phyloP scores from a whole-genome alignment of 257 asterid genomes.

The Anisodus acutangulus region DNA sequence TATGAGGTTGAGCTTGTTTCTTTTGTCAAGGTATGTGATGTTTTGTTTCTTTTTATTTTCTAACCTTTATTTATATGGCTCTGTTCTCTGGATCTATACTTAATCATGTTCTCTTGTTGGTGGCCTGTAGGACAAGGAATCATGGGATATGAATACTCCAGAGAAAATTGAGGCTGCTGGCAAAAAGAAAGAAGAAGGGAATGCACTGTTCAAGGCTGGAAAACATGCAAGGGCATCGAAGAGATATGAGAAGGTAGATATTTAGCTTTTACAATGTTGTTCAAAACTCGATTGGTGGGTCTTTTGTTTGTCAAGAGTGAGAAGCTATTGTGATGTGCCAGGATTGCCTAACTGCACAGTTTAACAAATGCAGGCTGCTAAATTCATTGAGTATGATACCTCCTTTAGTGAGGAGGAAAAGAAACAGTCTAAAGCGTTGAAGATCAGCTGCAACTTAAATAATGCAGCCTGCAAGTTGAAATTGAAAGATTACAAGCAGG shows the following conservation, averaged over 20 bases:
- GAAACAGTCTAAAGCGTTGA: constrained; percentile 50
- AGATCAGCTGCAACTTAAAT: constrained; percentile 50
- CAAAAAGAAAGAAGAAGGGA: constrained; percentile 78
- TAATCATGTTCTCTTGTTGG: not conserved
- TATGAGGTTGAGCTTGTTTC: constrained; percentile 70
- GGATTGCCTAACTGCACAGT: not conserved
- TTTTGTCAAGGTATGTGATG: constrained; percentile 54
- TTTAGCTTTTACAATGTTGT: not conserved
- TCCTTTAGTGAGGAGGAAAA: constrained; percentile 57
- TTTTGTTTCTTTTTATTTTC: not conserved
- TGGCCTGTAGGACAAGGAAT: constrained; percentile 63
- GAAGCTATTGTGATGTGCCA: not conserved
- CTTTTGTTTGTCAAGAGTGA: not conserved
- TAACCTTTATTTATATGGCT: not conserved
- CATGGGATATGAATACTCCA: constrained; percentile 72
- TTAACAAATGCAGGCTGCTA: constrained; percentile 59
- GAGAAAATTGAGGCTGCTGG: constrained; percentile 74
- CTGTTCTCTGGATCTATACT: not conserved
- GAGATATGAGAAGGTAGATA: constrained; percentile 68
- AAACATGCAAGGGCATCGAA: constrained; percentile 63
- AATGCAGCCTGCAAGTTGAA: constrained; percentile 62
- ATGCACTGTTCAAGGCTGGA: constrained; percentile 62
- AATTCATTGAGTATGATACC: constrained; percentile 49
- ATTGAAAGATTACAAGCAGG: constrained; percentile 55
- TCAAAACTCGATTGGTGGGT: not conserved